These are phyloP conservation scores for Epichloe aotearoae DNA, from an alignment of 2,329 filamentous ascomycete species.

Conservation along the genomic window DNA sequence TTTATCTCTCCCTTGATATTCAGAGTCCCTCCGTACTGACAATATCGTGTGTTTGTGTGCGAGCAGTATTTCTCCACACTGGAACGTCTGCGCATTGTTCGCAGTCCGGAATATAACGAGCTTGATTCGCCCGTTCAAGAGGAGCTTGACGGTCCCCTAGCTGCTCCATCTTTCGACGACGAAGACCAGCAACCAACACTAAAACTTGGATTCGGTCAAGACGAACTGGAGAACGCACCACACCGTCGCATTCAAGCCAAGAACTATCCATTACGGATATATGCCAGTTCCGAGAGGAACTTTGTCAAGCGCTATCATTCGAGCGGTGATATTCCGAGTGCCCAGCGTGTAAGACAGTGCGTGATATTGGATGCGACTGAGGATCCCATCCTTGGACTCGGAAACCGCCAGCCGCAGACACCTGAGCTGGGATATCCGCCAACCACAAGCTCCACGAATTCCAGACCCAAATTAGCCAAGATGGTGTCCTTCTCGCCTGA, in stretches of 20 bases:
- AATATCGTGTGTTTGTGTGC: neutral
- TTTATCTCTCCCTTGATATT: neutral
- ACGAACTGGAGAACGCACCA: conserved; percentile 8
- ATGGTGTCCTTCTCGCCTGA: conserved; percentile 14
- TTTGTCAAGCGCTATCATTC: conserved; percentile 47
- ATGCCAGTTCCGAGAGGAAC: neutral
- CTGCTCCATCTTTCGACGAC: conserved; percentile 5
- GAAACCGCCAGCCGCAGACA: conserved; percentile 14
- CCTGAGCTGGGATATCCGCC: conserved; percentile 8
- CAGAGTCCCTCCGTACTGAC: conserved; percentile 1
- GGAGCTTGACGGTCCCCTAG: conserved; percentile 12
- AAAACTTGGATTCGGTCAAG: conserved; percentile 6
- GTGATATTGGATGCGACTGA: conserved; percentile 22
- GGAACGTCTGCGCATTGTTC: conserved; percentile 55
- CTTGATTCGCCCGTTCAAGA: conserved; percentile 14
- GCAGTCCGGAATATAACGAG: conserved; percentile 23
- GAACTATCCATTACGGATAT: conserved; percentile 1
- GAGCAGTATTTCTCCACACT: conserved; percentile 58
- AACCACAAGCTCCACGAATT: neutral
- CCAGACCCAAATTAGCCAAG: conserved; percentile 6
- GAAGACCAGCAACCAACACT: conserved; percentile 2
- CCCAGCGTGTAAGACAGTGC: conserved; percentile 23
- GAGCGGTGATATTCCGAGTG: conserved; percentile 54
- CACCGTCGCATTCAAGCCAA: conserved; percentile 2
- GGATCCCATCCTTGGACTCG: conserved; percentile 14